Evolutionary conservation across 768 basidiomycete species (phyloP), one percentile per base, ranked within the genome.

Genomic region (Lactarius sanguifluus): DNA sequence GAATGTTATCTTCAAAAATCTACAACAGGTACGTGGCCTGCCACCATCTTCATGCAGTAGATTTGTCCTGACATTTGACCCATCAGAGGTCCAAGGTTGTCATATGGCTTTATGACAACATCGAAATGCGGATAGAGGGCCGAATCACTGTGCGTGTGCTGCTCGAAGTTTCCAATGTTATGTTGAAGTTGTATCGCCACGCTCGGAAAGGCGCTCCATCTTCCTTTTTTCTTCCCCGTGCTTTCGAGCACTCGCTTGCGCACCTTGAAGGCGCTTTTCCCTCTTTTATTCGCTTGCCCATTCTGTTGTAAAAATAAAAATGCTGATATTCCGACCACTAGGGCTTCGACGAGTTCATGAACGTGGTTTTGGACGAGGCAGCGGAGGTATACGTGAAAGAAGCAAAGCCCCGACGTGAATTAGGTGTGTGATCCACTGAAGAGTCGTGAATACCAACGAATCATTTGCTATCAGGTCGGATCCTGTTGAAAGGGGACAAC

Each of bases 341-440:
- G 96, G 96, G 96, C 47, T 99, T 99, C 72, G 96, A 99, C 75
- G 96, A 99, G 77, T 99, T 98, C 79, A 99, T 99, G 96, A 99
- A 99, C 75, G 79, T 99, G 36, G 92, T 98, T 41, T 79, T 99
- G 28, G 96, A 99, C 71, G 92, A 97, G 58, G 94, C 96, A 54
- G 85, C 86, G 60, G 96, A 99, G 77, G 89, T 97, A 13, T 96
- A 86, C 73, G 87, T 95, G 58, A 94, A 94, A 76, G 94, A 93
- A 67, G 88, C 86, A 62, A 92, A 95, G 78, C 91, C 93, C 55
- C 82, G 90, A 72, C 80, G 87, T 77, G 87, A 93, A 68, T 81
- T 98, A 47, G 96, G 95, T 94, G 70, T 64, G 85, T 77, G 43
- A 13, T 38, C 64, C 52, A 12, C 50, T 56, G 50, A n/a, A 30